A percentile compares a stretch with the other conserved stretches of the same genome.
phyloP scores from a whole-genome alignment of 768 basidiomycete species.

The Amanita fuliginea region DNA sequence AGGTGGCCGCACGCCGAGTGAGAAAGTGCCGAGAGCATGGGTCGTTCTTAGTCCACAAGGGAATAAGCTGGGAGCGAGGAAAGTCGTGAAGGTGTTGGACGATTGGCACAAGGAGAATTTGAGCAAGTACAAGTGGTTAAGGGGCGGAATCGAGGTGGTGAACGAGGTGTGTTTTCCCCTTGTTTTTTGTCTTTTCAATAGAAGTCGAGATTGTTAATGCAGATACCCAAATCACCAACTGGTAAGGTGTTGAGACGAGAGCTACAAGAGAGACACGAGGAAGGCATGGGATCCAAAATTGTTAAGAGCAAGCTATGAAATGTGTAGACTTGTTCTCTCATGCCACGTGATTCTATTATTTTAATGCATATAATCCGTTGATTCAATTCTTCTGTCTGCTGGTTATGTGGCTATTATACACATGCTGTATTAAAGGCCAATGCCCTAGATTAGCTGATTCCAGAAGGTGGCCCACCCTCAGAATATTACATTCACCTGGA shows the following conservation, averaged over 20 bases:
- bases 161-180: constrained; percentile 32
- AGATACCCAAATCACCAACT: constrained; percentile 70
- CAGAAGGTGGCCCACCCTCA: too few species aligned
- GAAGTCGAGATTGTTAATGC: not conserved
- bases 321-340: not conserved
- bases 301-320: constrained; percentile 22
- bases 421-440: too few species aligned
- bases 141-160: constrained; percentile 65
- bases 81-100: constrained; percentile 37
- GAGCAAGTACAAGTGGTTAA: constrained; percentile 68
- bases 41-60: constrained; percentile 54
- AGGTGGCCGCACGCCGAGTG: constrained; percentile 60
- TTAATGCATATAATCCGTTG: too few species aligned
- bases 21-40: constrained; percentile 73
- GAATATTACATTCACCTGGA: too few species aligned
- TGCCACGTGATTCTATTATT: too few species aligned
- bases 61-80: constrained; percentile 29
- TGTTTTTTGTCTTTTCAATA: constrained; percentile 5
- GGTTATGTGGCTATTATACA: too few species aligned
- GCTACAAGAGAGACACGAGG: constrained; percentile 49
- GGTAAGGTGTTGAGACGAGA: constrained; percentile 60
- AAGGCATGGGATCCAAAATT: constrained; percentile 10
- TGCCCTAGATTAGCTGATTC: too few species aligned
- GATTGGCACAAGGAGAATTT: constrained; percentile 51
- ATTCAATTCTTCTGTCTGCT: too few species aligned